These are phyloP conservation scores for Fusarium humuli DNA, from an alignment of 2,329 filamentous ascomycete species.

Conservation along the genomic window DNA sequence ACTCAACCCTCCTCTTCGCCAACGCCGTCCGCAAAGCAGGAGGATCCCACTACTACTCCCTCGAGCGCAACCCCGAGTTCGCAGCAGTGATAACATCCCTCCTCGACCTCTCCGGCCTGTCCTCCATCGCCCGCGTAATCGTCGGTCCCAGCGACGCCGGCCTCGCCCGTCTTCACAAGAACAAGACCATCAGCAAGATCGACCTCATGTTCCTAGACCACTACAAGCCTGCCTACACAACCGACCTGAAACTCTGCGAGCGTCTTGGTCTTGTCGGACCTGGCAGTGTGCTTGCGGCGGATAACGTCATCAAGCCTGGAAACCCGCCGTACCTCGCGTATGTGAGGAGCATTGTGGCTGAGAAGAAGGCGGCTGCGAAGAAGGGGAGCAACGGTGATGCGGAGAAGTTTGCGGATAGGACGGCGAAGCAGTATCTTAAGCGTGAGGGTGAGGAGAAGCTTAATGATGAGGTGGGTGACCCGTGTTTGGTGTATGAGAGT, in stretches of 20 bases:
- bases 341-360: slow-evolving; percentile 70
- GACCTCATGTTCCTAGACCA: slow-evolving; percentile 85
- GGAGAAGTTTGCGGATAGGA: slow-evolving; percentile 55
- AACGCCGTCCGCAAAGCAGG: slow-evolving; percentile 72
- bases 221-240: slow-evolving; percentile 79
- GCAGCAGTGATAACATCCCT: slow-evolving; percentile 75
- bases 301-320: slow-evolving; percentile 78
- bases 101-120: slow-evolving; percentile 80
- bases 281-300: slow-evolving; percentile 73
- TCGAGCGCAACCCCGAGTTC: slow-evolving; percentile 81
- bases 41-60: slow-evolving; percentile 74
- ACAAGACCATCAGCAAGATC: slow-evolving; percentile 67
- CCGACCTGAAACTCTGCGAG: slow-evolving; percentile 82
- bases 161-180: slow-evolving; percentile 67
- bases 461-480: slow-evolving; percentile 64
- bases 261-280: slow-evolving; percentile 71
- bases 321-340: slow-evolving; percentile 79
- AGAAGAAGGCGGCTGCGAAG: slow-evolving; percentile 64
- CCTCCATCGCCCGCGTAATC: slow-evolving; percentile 75
- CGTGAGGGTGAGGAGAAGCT: slow-evolving; percentile 57
- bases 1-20: slow-evolving; percentile 82
- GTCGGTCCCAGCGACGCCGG: slow-evolving; percentile 77
- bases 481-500: slow-evolving; percentile 74
- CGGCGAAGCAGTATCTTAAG: slow-evolving; percentile 68
- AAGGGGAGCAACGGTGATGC: slow-evolving; percentile 52